Evolutionary conservation across 2,329 filamentous ascomycete genomes (phyloP).

Genomic region (Diaporthe citriasiana): DNA sequence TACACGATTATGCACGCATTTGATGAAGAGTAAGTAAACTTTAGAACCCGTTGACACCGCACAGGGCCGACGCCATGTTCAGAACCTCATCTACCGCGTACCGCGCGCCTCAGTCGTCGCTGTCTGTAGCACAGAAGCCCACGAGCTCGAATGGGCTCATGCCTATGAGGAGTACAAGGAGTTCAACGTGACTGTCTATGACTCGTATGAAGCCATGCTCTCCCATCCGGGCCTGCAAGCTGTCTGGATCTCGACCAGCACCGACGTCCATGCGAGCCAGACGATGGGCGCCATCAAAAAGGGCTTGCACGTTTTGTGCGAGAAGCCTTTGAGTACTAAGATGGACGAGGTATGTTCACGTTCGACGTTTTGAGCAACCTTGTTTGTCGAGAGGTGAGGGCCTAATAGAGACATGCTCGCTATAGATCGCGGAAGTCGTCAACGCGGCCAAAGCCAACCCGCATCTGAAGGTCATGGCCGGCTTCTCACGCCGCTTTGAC

Average conservation of each 20-base stretch:
- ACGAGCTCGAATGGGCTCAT: slow-evolving; percentile 57
- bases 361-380: background rate
- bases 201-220: slow-evolving; percentile 62
- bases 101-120: slow-evolving; percentile 1
- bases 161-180: slow-evolving; percentile 55
- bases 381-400: background rate
- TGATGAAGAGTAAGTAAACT: background rate
- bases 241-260: slow-evolving; percentile 58
- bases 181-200: slow-evolving; percentile 60
- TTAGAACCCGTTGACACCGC: too few species aligned
- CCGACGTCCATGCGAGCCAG: slow-evolving; percentile 70
- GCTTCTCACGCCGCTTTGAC: slow-evolving; percentile 77
- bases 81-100: slow-evolving; percentile 53
- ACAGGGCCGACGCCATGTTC: slow-evolving; percentile 56
- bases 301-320: slow-evolving; percentile 69
- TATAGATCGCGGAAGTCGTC: slow-evolving; percentile 63
- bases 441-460: slow-evolving; percentile 68
- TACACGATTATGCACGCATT: background rate
- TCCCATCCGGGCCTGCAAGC: slow-evolving; percentile 55
- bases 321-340: slow-evolving; percentile 72
- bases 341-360: slow-evolving; percentile 66
- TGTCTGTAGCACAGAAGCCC: background rate
- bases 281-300: slow-evolving; percentile 68
- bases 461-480: slow-evolving; percentile 75
- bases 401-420: slow-evolving; percentile 52